Evolutionary conservation across 2,329 filamentous ascomycete genomes (phyloP).

Genomic region (Pseudogymnoascus sp.): DNA sequence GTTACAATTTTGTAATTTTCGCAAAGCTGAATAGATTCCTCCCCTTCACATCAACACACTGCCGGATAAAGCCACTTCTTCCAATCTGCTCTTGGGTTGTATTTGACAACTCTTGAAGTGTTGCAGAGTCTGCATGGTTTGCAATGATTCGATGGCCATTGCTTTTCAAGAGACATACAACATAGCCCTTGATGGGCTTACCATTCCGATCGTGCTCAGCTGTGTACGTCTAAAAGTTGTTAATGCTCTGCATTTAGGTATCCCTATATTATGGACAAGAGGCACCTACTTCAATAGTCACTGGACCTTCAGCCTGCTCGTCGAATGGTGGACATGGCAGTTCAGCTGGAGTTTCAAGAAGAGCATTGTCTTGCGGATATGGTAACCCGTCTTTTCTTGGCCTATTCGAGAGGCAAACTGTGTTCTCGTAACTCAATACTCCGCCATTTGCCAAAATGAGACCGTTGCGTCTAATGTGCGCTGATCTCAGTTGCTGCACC

Average conservation of each 20-base stretch:
- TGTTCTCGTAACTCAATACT: slow-evolving; percentile 58
- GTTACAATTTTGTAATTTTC: slow-evolving; percentile 19
- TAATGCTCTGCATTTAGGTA: neutral
- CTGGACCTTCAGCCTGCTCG: slow-evolving; percentile 43
- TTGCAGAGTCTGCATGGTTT: slow-evolving; percentile 47
- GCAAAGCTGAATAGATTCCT: slow-evolving; percentile 35
- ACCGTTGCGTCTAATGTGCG: slow-evolving; percentile 40
- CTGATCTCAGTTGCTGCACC: slow-evolving; percentile 45
- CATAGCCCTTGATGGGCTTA: slow-evolving; percentile 40
- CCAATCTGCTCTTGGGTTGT: slow-evolving; percentile 43
- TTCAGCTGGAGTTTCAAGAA: slow-evolving; percentile 38
- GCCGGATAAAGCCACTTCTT: slow-evolving; percentile 39
- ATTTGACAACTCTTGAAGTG: slow-evolving; percentile 40
- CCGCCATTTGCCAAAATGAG: slow-evolving; percentile 62
- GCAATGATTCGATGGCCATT: slow-evolving; percentile 48
- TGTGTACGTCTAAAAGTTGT: slow-evolving; percentile 49
- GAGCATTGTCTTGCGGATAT: slow-evolving; percentile 43
- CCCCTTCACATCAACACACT: slow-evolving; percentile 25
- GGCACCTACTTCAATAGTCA: slow-evolving; percentile 44
- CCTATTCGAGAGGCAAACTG: slow-evolving; percentile 48
- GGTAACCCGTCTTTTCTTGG: slow-evolving; percentile 32
- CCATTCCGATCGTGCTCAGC: slow-evolving; percentile 50
- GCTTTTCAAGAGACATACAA: slow-evolving; percentile 46
- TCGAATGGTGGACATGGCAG: slow-evolving; percentile 36
- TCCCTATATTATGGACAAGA: neutral